Percentiles rank a stretch among this genome's conserved stretches.
These are phyloP conservation scores for Xylona heveae DNA, from an alignment of 495 filamentous ascomycete species.

Conservation along the genomic window DNA sequence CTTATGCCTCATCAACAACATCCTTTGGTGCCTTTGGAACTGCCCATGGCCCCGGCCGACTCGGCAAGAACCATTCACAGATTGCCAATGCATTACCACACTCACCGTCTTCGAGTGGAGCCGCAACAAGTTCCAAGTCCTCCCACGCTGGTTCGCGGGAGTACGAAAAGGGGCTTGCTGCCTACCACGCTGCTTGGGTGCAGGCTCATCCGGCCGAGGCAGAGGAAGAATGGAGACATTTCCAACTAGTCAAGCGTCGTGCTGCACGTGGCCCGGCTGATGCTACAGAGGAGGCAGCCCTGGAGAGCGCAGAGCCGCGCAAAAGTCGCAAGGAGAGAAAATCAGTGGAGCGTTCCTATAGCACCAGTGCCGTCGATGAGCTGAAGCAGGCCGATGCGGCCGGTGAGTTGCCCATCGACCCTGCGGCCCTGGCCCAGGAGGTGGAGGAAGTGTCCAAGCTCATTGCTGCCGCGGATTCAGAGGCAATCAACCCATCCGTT, in stretches of 20 bases:
- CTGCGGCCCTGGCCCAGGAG: conserved; percentile 39
- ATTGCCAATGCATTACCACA: conserved; percentile 6
- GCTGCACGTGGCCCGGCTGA: conserved; percentile 5
- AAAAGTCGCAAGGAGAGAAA: conserved; percentile 24
- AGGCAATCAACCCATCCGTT: conserved; percentile 10
- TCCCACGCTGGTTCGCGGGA: conserved; percentile 16
- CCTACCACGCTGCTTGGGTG: conserved; percentile 78
- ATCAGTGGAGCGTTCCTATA: conserved; percentile 22
- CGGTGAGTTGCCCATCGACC: conserved; percentile 32
- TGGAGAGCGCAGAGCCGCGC: conserved; percentile 9
- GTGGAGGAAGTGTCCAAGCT: conserved; percentile 19
- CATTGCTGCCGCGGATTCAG: conserved; percentile 14
- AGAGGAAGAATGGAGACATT: conserved; percentile 73
- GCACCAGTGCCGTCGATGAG: conserved; percentile 28
- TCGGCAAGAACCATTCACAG: conserved; percentile 18
- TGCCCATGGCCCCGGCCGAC: no score
- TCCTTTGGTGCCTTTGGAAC: conserved; percentile 20
- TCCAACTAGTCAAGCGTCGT: conserved; percentile 57
- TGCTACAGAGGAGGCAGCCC: conserved; percentile 16
- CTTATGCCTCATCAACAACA: conserved; percentile 55
- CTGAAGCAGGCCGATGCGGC: conserved; percentile 36
- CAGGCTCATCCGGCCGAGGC: conserved; percentile 27
- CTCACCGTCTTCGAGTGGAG: no score
- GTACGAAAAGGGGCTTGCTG: conserved; percentile 45
- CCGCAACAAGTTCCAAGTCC: conserved; percentile 22